Evolutionary conservation across 352 stramenopile genomes (phyloP).

Genomic region (Phytophthora macrochlamydospora): DNA sequence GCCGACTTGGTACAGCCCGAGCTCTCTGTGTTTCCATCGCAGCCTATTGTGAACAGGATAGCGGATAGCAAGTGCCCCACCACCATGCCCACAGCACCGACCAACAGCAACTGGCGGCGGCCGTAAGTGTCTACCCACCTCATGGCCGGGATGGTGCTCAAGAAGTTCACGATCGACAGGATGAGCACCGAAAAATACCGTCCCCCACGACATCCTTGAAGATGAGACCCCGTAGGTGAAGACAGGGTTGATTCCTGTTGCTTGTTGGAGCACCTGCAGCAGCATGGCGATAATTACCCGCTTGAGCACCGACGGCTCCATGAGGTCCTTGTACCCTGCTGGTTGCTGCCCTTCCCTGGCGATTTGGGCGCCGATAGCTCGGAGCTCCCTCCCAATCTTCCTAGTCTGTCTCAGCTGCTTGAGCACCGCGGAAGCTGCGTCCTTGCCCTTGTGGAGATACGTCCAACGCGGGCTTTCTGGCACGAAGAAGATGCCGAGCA

Average conservation of each 20-base stretch:
- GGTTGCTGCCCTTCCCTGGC: conserved; percentile 36
- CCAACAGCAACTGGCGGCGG: conserved; percentile 43
- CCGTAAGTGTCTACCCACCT: conserved; percentile 50
- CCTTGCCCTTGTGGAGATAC: conserved; percentile 46
- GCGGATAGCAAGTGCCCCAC: conserved; percentile 45
- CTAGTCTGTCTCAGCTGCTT: conserved; percentile 47
- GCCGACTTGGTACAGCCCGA: conserved; percentile 37
- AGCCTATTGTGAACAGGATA: conserved; percentile 46
- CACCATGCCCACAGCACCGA: conserved; percentile 50
- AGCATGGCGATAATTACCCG: conserved; percentile 50
- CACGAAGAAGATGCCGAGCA: conserved; percentile 55
- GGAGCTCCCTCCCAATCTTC: conserved; percentile 45
- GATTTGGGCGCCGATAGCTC: conserved; percentile 52
- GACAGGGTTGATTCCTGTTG: conserved; percentile 53
- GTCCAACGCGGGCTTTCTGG: conserved; percentile 46
- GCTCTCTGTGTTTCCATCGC: conserved; percentile 42
- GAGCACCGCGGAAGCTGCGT: conserved; percentile 44
- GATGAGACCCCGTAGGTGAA: conserved; percentile 57
- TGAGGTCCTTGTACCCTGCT: conserved; percentile 43
- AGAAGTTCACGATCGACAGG: conserved; percentile 52
- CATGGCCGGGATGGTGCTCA: conserved; percentile 56
- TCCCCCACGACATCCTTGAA: conserved; percentile 54
- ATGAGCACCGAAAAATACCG: conserved; percentile 53
- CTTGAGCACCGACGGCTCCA: conserved; percentile 45
- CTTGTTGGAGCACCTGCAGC: conserved; percentile 56